Evolutionary conservation across 495 filamentous ascomycete genomes (phyloP), one percentile per base, ranked within the genome.

Genomic region (Penicillium canescens): DNA sequence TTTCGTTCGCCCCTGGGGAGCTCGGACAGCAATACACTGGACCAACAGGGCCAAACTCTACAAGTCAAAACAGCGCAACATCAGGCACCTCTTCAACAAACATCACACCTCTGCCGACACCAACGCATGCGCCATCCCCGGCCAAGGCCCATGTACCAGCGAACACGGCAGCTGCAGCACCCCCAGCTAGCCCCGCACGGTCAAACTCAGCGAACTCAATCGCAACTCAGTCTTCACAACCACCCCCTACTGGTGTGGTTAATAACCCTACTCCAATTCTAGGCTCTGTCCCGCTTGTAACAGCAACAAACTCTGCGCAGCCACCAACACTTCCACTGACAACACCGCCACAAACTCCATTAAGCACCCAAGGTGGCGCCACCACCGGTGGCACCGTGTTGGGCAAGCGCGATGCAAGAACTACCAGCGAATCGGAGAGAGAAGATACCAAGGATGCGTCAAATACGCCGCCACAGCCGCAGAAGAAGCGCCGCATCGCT

Each of bases 131-230:
- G n/a, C 80, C 81, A 18, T 87, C 80, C 21, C 83, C 80, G 20
- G 81, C 74, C 75, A 60, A 78, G 79, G 23, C 82, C 23, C 59
- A 86, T 14, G 74, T 82, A 16, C 61, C 78, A 20, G 55, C 75
- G 21, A 55, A 57, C 24, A 65, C 51, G 45, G 48, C 52, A 33
- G 61, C 52, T 12, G 46, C 60, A 21, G 55, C 59, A 1, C 85
- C 85, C 16, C 89, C 90, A 9, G 80, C 83, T 6, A 92, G 88
- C 21, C 91, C 90, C 13, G 81, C 89, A 2, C 78, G 93, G 37
- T 93, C 91, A 1, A 95, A 88, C 55, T 96, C 94, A 8, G 80
- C 86, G 4, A 92, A 90, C 3, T 96, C 92, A n/a, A 79, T 92
- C 13, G 80, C 85, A 8, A 95, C 91, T 0, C 72, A 77, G 48